Evolutionary conservation across 176 grass and related monocot genomes (phyloP).

Genomic region (Miscanthus lutarioriparius): DNA sequence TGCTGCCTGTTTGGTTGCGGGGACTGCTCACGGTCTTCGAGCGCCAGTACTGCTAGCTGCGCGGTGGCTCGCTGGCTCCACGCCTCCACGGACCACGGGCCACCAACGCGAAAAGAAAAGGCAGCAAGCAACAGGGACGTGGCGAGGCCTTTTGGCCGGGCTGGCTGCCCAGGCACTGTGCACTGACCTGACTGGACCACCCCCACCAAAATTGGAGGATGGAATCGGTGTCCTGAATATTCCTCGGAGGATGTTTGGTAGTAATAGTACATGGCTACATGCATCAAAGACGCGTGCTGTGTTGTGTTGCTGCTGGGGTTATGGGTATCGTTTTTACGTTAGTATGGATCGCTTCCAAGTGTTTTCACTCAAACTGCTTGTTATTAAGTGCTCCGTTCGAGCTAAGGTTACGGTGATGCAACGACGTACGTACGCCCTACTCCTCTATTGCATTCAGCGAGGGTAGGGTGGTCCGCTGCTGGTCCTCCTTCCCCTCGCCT

Average conservation of each 20-base stretch:
- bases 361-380: too few relatives aligned
- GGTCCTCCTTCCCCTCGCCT: neutral
- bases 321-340: too few relatives aligned
- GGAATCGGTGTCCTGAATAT: neutral
- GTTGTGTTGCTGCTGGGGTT: neutral
- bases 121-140: slow-evolving; percentile 44
- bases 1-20: neutral
- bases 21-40: slow-evolving; percentile 5
- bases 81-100: slow-evolving; percentile 15
- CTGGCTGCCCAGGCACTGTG: neutral
- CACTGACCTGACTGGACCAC: neutral
- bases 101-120: slow-evolving; percentile 13
- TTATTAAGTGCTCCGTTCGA: too few relatives aligned
- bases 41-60: neutral
- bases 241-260: neutral
- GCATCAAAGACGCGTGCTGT: neutral
- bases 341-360: too few relatives aligned
- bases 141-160: slow-evolving; percentile 10
- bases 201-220: slow-evolving; percentile 1
- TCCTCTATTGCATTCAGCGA: too few relatives aligned
- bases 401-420: too few relatives aligned
- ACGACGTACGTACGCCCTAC: too few relatives aligned
- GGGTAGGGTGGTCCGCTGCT: too few relatives aligned
- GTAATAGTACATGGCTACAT: neutral
- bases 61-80: neutral